Conservation (phyloP, 2,329 filamentous ascomycete genomes). For the Esteya vermicola region DNA sequence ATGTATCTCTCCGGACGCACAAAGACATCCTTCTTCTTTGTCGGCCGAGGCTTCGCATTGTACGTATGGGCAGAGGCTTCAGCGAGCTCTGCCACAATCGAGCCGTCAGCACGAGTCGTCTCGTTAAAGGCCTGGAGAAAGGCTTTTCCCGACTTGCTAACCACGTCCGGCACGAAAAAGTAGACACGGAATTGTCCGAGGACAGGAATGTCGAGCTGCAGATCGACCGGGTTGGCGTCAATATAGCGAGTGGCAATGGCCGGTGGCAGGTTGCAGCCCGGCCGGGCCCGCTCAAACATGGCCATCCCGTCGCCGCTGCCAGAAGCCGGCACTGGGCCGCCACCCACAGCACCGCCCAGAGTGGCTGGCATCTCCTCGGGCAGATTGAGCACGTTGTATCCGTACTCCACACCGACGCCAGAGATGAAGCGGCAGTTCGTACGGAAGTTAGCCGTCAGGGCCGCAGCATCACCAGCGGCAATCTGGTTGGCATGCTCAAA, state of each 20-base stretch:
- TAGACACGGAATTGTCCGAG: slow-evolving; percentile 68
- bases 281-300: too few species aligned
- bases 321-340: slow-evolving; percentile 15
- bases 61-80: slow-evolving; percentile 47
- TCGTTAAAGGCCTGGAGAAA: slow-evolving; percentile 49
- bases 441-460: slow-evolving; percentile 47
- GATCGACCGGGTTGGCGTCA: slow-evolving; percentile 62
- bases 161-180: slow-evolving; percentile 50
- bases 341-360: slow-evolving; percentile 12
- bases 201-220: slow-evolving; percentile 65
- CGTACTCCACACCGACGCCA: slow-evolving; percentile 47
- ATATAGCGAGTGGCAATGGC: slow-evolving; percentile 60
- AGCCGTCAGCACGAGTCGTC: slow-evolving; percentile 31
- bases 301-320: too few species aligned
- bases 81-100: slow-evolving; percentile 44
- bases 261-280: slow-evolving; percentile 45
- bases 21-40: slow-evolving; percentile 48
- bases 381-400: slow-evolving; percentile 33
- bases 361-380: slow-evolving; percentile 27
- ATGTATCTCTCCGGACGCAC: slow-evolving; percentile 56
- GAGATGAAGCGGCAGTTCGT: slow-evolving; percentile 55
- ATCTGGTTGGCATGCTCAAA: slow-evolving; percentile 27
- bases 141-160: slow-evolving; percentile 23
- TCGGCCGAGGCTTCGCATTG: slow-evolving; percentile 37
- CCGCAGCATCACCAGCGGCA: slow-evolving; percentile 40